Evolutionary conservation across 1,284 basidiomycete species (phyloP).

Genomic region (Microbotryomycetes sp.): DNA sequence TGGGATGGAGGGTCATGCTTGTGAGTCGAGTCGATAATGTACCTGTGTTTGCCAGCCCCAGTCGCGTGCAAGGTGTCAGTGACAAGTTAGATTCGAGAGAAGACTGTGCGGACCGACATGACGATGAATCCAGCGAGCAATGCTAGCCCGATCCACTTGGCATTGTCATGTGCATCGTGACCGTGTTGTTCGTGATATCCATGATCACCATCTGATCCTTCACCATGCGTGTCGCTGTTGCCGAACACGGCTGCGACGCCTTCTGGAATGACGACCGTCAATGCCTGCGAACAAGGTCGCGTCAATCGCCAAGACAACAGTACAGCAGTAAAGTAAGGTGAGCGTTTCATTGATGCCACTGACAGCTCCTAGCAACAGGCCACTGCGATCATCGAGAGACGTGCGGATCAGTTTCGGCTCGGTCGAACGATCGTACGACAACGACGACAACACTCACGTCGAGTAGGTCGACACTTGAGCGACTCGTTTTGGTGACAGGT

Average conservation of each 20-base stretch:
- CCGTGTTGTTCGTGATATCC: background rate
- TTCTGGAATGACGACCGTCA: conserved; percentile 86
- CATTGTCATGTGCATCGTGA: conserved; percentile 18
- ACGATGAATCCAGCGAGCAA: conserved; percentile 73
- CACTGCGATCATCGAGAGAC: conserved; percentile 56
- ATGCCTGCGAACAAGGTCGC: too few relatives aligned
- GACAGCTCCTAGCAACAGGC: conserved; percentile 76
- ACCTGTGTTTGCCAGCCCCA: conserved; percentile 39
- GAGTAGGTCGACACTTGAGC: conserved; percentile 5
- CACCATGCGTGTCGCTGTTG: conserved; percentile 8
- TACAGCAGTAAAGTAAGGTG: too few relatives aligned
- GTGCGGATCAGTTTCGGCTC: conserved; percentile 47
- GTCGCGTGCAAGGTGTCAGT: too few relatives aligned
- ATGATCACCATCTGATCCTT: background rate
- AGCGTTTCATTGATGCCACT: too few relatives aligned
- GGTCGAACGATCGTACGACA: conserved; percentile 76
- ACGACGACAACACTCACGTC: conserved; percentile 42
- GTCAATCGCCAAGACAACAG: too few relatives aligned
- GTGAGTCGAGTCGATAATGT: conserved; percentile 29
- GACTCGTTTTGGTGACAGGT: conserved; percentile 49
- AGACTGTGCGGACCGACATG: conserved; percentile 71
- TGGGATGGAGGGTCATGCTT: conserved; percentile 38
- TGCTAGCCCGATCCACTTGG: conserved; percentile 55
- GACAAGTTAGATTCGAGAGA: too few relatives aligned
- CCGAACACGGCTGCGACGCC: conserved; percentile 16